These are phyloP conservation scores for Selenicereus undatus DNA, from an alignment of 148 eudicot species.

Conservation along the genomic window DNA sequence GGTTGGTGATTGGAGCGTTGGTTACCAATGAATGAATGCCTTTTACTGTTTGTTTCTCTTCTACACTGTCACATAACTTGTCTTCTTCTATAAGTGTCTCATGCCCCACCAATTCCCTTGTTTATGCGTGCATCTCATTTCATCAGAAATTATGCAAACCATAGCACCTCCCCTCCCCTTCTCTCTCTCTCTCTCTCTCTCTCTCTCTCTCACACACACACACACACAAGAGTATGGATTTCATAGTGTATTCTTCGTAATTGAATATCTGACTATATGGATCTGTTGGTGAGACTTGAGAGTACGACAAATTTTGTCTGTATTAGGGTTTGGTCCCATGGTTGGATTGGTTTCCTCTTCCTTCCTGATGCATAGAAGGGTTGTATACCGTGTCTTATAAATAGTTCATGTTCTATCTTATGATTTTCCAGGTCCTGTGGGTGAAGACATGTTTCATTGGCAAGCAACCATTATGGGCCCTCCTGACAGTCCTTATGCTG, in stretches of 20 bases:
- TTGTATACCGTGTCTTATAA: not conserved
- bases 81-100: too few relatives aligned
- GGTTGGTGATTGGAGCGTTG: too few relatives aligned
- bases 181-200: too few relatives aligned
- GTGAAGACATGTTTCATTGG: constrained; percentile 39
- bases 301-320: not conserved
- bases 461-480: constrained; percentile 39
- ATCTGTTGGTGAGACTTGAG: not conserved
- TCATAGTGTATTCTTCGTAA: not conserved
- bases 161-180: too few relatives aligned
- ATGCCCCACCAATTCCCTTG: too few relatives aligned
- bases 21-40: too few relatives aligned
- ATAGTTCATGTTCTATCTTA: not conserved
- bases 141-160: too few relatives aligned
- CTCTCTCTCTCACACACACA: not conserved
- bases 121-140: too few relatives aligned
- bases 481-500: constrained; percentile 36
- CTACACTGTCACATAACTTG: too few relatives aligned
- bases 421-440: constrained; percentile 32
- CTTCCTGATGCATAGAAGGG: not conserved
- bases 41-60: too few relatives aligned
- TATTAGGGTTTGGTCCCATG: not conserved
- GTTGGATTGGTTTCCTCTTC: not conserved
- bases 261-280: too few relatives aligned
- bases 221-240: not conserved